Evolutionary conservation across 768 basidiomycete species (phyloP).

Genomic region (Mycena venus): DNA sequence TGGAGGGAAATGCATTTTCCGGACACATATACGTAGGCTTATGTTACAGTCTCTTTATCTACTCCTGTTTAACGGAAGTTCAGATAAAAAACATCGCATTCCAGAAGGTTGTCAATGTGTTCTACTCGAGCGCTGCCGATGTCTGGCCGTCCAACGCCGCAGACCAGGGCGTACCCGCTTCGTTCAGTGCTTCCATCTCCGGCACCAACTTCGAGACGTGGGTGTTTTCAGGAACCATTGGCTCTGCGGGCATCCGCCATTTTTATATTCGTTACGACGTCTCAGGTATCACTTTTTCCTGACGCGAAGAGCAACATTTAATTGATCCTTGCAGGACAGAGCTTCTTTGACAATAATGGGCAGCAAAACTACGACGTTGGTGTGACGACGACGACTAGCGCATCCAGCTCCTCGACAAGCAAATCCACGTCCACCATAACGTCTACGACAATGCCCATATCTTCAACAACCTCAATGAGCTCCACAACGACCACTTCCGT

Average conservation of each 20-base stretch:
- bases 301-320: neutral
- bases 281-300: neutral
- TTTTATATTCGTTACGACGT: slow-evolving; percentile 17
- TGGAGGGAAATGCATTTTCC: neutral
- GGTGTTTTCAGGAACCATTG: slow-evolving; percentile 7
- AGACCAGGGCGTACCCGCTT: neutral
- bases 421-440: neutral
- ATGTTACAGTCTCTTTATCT: neutral
- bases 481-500: slow-evolving; percentile 7
- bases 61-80: neutral
- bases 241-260: neutral
- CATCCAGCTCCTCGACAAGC: neutral
- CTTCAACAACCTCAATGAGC: slow-evolving; percentile 1
- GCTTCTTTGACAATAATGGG: slow-evolving; percentile 8
- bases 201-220: slow-evolving; percentile 14
- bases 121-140: slow-evolving; percentile 5
- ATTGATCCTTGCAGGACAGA: neutral
- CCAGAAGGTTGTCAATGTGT: neutral
- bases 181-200: slow-evolving; percentile 5
- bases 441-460: neutral
- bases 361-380: slow-evolving; percentile 10
- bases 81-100: slow-evolving; percentile 15
- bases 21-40: neutral
- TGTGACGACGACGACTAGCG: neutral
- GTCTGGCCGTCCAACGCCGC: slow-evolving; percentile 3